Evolutionary conservation across 768 basidiomycete genomes (phyloP).

Genomic region (Naganishia friedmannii): DNA sequence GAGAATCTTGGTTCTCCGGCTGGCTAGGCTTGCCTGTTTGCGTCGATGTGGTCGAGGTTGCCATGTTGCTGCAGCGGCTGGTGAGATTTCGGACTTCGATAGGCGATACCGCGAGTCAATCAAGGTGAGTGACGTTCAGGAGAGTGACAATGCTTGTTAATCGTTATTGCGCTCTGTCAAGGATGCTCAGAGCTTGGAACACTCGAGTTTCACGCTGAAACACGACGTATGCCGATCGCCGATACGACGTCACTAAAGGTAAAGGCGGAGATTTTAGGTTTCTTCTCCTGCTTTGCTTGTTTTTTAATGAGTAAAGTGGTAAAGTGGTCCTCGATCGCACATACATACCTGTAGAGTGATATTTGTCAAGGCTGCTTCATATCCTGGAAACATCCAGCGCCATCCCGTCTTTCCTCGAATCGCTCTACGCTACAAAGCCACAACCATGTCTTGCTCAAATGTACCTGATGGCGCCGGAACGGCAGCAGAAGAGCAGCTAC

Average conservation of each 20-base stretch:
- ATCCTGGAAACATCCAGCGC: too few species aligned
- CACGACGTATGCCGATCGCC: conserved; percentile 3
- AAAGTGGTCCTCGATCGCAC: neutral
- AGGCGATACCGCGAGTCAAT: too few species aligned
- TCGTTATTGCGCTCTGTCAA: too few species aligned
- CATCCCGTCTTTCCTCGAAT: neutral
- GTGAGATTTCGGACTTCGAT: neutral
- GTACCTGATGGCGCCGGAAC: conserved; percentile 35
- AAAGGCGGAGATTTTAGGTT: neutral
- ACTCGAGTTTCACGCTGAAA: conserved; percentile 18
- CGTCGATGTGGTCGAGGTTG: neutral
- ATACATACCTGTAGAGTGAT: too few species aligned
- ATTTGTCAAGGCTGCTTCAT: neutral
- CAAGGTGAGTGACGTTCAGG: neutral
- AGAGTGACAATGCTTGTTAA: neutral
- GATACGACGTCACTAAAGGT: neutral
- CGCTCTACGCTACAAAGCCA: neutral
- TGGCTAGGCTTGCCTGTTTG: neutral
- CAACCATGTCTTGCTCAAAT: conserved; percentile 45
- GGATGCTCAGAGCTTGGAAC: too few species aligned
- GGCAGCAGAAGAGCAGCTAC: conserved; percentile 35
- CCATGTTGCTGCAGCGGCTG: conserved; percentile 4
- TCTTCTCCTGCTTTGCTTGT: neutral
- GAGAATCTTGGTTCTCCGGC: neutral
- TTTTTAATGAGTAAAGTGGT: neutral